Percentiles rank a stretch among this genome's conserved stretches.
Evolutionary conservation across 306 rosid species (phyloP).

Genomic region (Cercis canadensis): DNA sequence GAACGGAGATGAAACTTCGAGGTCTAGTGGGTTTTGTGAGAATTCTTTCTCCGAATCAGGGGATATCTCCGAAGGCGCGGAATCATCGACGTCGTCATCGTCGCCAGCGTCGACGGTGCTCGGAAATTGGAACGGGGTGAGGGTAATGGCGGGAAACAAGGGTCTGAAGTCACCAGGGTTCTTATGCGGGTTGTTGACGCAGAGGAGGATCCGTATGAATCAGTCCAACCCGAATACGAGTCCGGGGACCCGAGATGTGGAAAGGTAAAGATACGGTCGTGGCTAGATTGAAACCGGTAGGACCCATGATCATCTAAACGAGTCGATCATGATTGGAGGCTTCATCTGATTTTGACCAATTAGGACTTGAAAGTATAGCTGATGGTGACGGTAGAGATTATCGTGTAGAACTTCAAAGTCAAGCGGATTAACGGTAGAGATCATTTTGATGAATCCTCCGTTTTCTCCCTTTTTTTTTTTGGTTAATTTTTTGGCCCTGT

Average conservation of each 20-base stretch:
- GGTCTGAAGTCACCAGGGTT: conserved; percentile 55
- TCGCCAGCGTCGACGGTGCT: conserved; percentile 52
- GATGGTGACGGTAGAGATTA: conserved; percentile 1
- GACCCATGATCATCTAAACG: background rate
- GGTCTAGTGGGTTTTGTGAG: conserved; percentile 43
- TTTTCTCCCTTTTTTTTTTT: background rate
- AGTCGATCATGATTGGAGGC: too few relatives aligned
- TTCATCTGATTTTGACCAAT: background rate
- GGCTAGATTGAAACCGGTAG: background rate
- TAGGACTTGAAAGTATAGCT: background rate
- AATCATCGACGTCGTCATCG: conserved; percentile 56
- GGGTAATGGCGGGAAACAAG: conserved; percentile 63
- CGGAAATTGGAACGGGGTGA: conserved; percentile 64
- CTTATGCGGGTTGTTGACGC: conserved; percentile 68
- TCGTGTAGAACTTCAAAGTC: background rate
- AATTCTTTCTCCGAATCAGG: conserved; percentile 43
- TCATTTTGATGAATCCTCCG: background rate
- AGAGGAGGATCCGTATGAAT: conserved; percentile 30
- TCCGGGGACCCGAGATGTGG: conserved; percentile 14
- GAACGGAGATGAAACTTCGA: conserved; percentile 30
- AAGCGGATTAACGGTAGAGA: conserved; percentile 16
- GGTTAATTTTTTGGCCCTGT: background rate
- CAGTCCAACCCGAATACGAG: conserved; percentile 30
- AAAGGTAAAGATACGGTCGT: conserved; percentile 28
- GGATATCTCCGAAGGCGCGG: conserved; percentile 53